These are phyloP conservation scores for Achaetomiella virescens DNA, from an alignment of 495 filamentous ascomycete genomes.

Conservation along the genomic window DNA sequence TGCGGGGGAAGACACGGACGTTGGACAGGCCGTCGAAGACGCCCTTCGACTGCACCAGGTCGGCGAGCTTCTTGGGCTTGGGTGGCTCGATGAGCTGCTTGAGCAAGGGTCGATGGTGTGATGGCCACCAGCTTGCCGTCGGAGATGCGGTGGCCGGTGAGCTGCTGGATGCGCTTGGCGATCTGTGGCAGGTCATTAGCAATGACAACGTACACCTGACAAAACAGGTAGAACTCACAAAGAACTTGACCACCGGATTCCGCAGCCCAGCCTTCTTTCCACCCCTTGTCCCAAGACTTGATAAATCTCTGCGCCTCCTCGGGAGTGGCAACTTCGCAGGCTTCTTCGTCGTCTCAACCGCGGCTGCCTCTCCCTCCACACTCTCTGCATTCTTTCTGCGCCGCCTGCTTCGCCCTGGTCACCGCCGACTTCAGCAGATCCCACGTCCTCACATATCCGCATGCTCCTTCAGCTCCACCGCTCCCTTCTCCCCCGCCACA, in stretches of 20 bases:
- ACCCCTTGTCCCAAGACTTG: slow-evolving; percentile 40
- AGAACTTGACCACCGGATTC: slow-evolving; percentile 64
- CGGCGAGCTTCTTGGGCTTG: slow-evolving; percentile 50
- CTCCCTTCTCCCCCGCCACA: slow-evolving; percentile 17
- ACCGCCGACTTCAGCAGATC: background rate
- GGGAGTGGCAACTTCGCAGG: slow-evolving; percentile 7
- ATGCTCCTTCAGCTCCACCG: slow-evolving; percentile 19
- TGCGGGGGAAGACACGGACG: slow-evolving; percentile 55
- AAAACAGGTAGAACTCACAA: slow-evolving; percentile 31
- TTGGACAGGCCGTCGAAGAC: slow-evolving; percentile 55
- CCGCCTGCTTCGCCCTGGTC: slow-evolving; percentile 7
- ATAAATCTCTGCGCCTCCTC: slow-evolving; percentile 26
- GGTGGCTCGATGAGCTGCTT: slow-evolving; percentile 48
- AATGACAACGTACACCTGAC: background rate
- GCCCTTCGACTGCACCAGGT: slow-evolving; percentile 37
- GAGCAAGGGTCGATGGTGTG: slow-evolving; percentile 52
- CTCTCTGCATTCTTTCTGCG: background rate
- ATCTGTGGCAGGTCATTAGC: slow-evolving; percentile 42
- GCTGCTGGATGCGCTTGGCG: slow-evolving; percentile 67
- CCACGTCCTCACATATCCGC: slow-evolving; percentile 2
- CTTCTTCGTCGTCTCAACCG: background rate
- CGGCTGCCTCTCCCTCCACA: background rate
- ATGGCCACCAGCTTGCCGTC: slow-evolving; percentile 56
- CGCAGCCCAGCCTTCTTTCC: slow-evolving; percentile 51
- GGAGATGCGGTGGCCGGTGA: slow-evolving; percentile 66